Evolutionary conservation across 129 eudicot genomes (phyloP), one percentile per base, ranked within the genome.

Genomic region (Glebionis coronaria): DNA sequence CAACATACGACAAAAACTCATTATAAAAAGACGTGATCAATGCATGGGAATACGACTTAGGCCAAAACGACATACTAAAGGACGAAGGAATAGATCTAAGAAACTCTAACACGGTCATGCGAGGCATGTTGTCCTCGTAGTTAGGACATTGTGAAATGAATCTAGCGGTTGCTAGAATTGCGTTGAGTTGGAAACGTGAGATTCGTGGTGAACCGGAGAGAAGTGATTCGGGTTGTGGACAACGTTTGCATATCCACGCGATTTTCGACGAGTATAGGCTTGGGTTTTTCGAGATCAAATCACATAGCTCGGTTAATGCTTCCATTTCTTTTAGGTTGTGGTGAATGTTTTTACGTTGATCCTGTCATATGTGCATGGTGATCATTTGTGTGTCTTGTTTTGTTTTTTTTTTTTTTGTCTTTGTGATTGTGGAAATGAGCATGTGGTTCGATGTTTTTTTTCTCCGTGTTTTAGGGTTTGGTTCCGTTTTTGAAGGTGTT

Each of bases 151-250:
- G 81, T 1, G 99, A 89, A 47, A 93, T 79, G 56, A 89, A 89
- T 7, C 90, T 75, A 28, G 93, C 86, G 2, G 85, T 55, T 15
- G 95, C 93, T 7, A 89, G 85, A 44, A 89, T 65, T 35, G 92
- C 95, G 61, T 89, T 84, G 83, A 93, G 97, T 79, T 93, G 99
- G 50, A 87, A 84, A 61, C 95, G 85, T 16, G 99, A 76, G 58
- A 93, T 76, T 81, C 85, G 80, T 44, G 92, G 86, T 25, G 90
- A 92, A 85, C 85, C 87, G 65, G 70, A 47, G 58, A 73, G 63
- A 18, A 92, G 80, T 42, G 86, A 71, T 67, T 86, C 95, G 55
- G 85, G 73, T 18, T 90, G 67, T 63, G 99, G 99, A 49, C 99
- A 93, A 23, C 93, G 80, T 64, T 84, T 68, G 80, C 93, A 89